Percentiles rank a stretch among this genome's conserved stretches.
These are phyloP conservation scores for Sphagnum fallax DNA, from an alignment of 228 moss, liverwort and hornwort species.

Conservation along the genomic window DNA sequence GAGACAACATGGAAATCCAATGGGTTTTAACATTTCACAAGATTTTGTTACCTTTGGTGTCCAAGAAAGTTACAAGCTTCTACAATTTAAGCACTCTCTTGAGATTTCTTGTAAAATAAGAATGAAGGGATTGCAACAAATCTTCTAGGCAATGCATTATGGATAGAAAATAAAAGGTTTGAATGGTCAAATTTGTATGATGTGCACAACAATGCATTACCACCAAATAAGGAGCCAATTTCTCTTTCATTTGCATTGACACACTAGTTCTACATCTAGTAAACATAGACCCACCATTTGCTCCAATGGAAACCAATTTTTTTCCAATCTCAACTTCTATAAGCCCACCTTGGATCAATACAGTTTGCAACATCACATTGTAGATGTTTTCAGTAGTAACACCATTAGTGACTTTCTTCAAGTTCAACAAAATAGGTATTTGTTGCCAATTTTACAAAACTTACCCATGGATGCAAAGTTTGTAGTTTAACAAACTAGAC, in stretches of 20 bases:
- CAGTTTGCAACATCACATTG: neutral
- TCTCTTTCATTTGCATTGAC: neutral
- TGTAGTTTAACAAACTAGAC: too few species aligned
- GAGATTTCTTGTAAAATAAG: neutral
- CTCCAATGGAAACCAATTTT: neutral
- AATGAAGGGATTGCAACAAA: neutral
- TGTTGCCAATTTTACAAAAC: neutral
- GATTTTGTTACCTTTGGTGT: conserved; percentile 1
- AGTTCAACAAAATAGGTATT: neutral
- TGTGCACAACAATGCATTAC: neutral
- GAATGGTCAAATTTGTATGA: neutral
- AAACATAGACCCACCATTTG: neutral
- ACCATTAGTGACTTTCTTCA: neutral
- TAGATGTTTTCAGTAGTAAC: neutral
- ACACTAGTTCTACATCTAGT: neutral
- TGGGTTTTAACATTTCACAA: neutral
- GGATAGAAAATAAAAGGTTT: neutral
- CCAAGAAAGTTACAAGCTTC: neutral
- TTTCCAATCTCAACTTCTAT: neutral
- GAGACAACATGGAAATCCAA: neutral
- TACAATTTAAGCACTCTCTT: neutral
- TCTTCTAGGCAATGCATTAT: neutral
- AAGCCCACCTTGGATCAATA: neutral
- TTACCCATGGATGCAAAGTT: neutral
- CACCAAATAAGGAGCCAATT: neutral